Conservation (phyloP, 2,329 filamentous ascomycete genomes). For the Exophiala aquamarina region DNA sequence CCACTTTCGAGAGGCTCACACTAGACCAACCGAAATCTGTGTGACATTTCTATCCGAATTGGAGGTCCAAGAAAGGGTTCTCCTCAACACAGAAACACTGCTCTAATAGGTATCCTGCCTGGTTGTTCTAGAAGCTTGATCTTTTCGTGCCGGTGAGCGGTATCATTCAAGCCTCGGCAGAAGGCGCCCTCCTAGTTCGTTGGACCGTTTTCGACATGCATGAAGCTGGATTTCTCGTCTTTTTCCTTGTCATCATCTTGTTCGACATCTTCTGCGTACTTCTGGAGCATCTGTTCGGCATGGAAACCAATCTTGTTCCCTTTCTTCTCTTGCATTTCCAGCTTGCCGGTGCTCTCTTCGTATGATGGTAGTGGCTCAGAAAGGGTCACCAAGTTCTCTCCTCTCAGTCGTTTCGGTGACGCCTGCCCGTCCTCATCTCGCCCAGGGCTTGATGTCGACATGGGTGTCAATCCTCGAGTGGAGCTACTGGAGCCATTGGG, state of each 20-base stretch:
- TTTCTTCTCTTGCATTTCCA: conserved; percentile 43
- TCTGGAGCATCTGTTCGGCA: conserved; percentile 26
- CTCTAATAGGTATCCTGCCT: no score
- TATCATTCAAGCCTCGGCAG: no score
- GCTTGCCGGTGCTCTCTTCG: conserved; percentile 32
- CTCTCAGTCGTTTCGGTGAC: conserved; percentile 23
- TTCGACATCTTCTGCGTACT: conserved; percentile 16
- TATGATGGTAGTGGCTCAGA: conserved; percentile 31
- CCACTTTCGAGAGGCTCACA: no score
- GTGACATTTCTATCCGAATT: no score
- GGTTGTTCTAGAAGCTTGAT: no score
- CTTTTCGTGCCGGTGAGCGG: no score
- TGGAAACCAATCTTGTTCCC: conserved; percentile 28
- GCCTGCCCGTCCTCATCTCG: conserved; percentile 25
- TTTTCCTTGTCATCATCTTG: conserved; percentile 1
- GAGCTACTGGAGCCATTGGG: conserved; percentile 20
- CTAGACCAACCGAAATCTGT: no score
- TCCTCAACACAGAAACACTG: no score
- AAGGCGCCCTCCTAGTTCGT: no score
- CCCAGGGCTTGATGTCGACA: conserved; percentile 25
- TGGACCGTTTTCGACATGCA: conserved; percentile 16
- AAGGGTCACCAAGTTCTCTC: conserved; percentile 2
- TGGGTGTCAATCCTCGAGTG: conserved; percentile 24
- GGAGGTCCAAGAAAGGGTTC: no score
- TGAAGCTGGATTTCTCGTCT: conserved; percentile 1